These are phyloP conservation scores for Seiridium cupressi DNA, from an alignment of 2,329 filamentous ascomycete genomes.

Conservation along the genomic window DNA sequence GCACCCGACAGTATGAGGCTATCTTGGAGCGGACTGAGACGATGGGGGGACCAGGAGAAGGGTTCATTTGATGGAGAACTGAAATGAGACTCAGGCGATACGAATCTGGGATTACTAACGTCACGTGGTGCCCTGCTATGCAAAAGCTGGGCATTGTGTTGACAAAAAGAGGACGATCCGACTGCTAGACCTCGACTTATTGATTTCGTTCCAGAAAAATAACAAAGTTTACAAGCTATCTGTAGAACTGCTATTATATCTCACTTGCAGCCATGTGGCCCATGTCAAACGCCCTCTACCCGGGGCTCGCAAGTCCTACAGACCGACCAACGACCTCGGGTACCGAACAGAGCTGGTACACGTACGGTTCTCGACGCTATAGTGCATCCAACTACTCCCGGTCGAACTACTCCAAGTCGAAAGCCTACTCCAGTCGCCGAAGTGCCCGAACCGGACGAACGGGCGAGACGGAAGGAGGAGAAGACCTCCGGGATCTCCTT, in stretches of 20 bases:
- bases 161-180: conserved; percentile 1
- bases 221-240: background rate
- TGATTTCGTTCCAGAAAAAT: background rate
- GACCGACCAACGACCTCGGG: conserved; percentile 4
- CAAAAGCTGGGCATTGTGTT: background rate
- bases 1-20: no score
- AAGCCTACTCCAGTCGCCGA: background rate
- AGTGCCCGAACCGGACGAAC: background rate
- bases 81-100: background rate
- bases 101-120: background rate
- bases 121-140: background rate
- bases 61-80: background rate
- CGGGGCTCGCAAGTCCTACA: background rate
- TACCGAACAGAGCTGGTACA: background rate
- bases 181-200: background rate
- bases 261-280: conserved; percentile 2
- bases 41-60: background rate
- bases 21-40: no score
- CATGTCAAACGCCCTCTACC: conserved; percentile 10
- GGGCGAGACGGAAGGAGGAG: background rate
- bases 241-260: background rate
- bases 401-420: background rate
- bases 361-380: background rate
- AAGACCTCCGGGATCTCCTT: background rate
- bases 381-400: conserved; percentile 3